Evolutionary conservation across 148 eudicot species (phyloP), one percentile per base, ranked within the genome.

Genomic region (Vaccinium macrocarpon): DNA sequence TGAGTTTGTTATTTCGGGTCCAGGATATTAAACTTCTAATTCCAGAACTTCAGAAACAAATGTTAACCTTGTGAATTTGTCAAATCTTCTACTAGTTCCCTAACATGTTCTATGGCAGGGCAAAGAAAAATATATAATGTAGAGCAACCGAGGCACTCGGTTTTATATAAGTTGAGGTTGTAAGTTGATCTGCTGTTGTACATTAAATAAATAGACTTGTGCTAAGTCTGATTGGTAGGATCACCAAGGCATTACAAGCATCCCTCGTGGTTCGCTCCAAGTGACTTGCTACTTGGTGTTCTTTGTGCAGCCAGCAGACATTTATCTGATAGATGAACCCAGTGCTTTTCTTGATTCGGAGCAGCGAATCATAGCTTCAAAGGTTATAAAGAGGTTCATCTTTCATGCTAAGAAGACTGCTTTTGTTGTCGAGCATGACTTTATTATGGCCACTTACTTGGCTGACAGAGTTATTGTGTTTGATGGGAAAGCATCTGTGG

Each of bases 281-380:
- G 71, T 86, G 82, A 86, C 83, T 19, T 81, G 48, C 64, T 18
- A 57, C 8, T 57, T 51, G 42, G 29, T 27, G 52, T 80, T 42
- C 46, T 57, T 53, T 77, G 27, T 92, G 89, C 94, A 96, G 99
- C 99, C 97, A 61, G 99, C 99, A 15, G 98, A 96, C 83, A 96
- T 96, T 13, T 96, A 96, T 82, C 88, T 96, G 89, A 96, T 96
- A 23, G 99, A 96, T 76, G 98, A 96, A 87, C 97, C 99, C 23
- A 95, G 99, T 92, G 99, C 98, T 23, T 96, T 93, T 87, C 98
- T 96, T 3, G 99, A 96, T 83, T 96, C 97, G 8, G 99, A 96
- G 91, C 98, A 96, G 89, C 98, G 99, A 88, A 95, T 96, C 85
- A 97, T 96, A 52, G 98, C 99, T 77, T 95, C 98, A 23, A 96